Evolutionary conservation across 1,139 yeast species (phyloP).

Genomic region (Geotrichum siamense): DNA sequence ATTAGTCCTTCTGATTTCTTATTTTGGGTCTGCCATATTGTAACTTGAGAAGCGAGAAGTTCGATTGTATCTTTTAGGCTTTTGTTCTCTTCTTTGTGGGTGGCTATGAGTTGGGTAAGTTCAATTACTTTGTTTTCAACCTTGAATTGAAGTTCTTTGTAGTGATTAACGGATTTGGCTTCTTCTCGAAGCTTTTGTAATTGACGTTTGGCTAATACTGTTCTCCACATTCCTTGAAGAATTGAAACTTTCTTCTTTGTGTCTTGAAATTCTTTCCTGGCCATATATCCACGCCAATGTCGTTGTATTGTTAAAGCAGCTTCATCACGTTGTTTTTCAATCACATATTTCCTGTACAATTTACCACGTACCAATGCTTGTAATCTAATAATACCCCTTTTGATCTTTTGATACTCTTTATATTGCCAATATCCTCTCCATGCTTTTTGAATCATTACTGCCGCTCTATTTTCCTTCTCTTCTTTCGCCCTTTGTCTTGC

Average conservation of each 20-base stretch:
- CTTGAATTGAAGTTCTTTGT: slow-evolving; percentile 86
- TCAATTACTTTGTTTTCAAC: slow-evolving; percentile 95
- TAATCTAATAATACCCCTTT: slow-evolving; percentile 47
- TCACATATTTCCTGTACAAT: slow-evolving; percentile 46
- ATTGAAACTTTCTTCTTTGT: slow-evolving; percentile 51
- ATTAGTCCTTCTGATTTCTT: slow-evolving; percentile 27
- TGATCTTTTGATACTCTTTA: slow-evolving; percentile 39
- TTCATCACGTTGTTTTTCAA: slow-evolving; percentile 44
- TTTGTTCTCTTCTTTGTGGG: slow-evolving; percentile 75
- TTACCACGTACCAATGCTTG: slow-evolving; percentile 68
- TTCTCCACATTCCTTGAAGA: slow-evolving; percentile 73
- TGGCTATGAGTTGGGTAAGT: slow-evolving; percentile 74
- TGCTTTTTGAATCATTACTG: slow-evolving; percentile 63
- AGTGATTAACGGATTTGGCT: slow-evolving; percentile 84
- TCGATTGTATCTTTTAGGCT: slow-evolving; percentile 58
- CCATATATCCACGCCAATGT: slow-evolving; percentile 52
- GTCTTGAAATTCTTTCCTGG: slow-evolving; percentile 42
- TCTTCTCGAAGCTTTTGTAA: slow-evolving; percentile 62
- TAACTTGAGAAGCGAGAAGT: slow-evolving; percentile 37
- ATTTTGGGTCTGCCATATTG: slow-evolving; percentile 32
- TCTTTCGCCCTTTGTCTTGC: slow-evolving; percentile 52
- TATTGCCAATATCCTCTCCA: slow-evolving; percentile 61
- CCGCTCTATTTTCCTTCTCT: slow-evolving; percentile 58
- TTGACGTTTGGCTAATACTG: slow-evolving; percentile 62
- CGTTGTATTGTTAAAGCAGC: slow-evolving; percentile 75